Base-by-base conservation (phyloP, 1,284 basidiomycete species). In the Leccinum pachyderme region DNA sequence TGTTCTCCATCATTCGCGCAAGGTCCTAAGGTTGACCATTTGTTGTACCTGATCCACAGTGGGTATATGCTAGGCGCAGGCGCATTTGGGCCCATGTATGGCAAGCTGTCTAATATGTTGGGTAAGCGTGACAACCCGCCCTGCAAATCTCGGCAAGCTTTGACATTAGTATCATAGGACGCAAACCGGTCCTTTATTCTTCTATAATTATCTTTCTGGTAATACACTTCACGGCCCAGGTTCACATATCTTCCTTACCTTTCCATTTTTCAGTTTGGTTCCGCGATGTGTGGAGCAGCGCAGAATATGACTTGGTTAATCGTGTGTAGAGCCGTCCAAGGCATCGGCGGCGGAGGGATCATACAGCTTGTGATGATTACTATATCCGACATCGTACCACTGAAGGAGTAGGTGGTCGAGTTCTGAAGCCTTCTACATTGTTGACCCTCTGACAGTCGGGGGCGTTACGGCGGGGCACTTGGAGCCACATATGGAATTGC, bases 401-500 rank as follows among this genome's bases (percentile, higher is more conserved):
- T 93, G 22, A 76, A 84, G 75, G 84, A 89, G 87, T 88, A 66
- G 56, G 84, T 73, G 15, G 27, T 43, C 8, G 24, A 35, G 6
- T 25, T 22, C 46, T 28, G 12, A 31, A 9, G 5, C 41, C 0
- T 7, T 12, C 13, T 43, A n/a, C 31, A 9, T 46, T 27, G 43
- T 32, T 62, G 41, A 51, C 58, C 15, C 12, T 35, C 31, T 45
- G 32, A 4, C 57, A 88, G 87, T 51, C 87, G 90, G 64, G 89
- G 86, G 12, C 88, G 87, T 61, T 92, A 85, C 59, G 81, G 82
- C 8, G 88, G 89, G 4, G 70, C 83, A 2, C 77, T 93, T 47
- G 91, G 91, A 47, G 83, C 87, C 1, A 88, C 88, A 0, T 94
- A 89, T 86, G 91, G 91, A 5, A 80, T 92, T 61, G 87, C 86